phyloP scores from a whole-genome alignment of 768 basidiomycete species.

The Mycena maculata region DNA sequence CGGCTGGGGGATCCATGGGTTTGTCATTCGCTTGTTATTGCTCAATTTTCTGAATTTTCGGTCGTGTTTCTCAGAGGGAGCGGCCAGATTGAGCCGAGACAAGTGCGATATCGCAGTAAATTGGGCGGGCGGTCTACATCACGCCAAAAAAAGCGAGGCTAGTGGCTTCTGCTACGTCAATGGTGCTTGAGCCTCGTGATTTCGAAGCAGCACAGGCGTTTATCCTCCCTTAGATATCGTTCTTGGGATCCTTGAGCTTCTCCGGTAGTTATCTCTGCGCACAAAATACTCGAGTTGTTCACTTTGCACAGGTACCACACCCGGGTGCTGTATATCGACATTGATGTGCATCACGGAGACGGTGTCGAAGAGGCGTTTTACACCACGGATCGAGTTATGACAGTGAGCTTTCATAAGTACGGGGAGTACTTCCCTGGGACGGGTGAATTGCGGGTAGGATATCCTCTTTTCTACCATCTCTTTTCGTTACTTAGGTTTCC shows the following conservation, averaged over 20 bases:
- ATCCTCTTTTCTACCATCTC: constrained; percentile 10
- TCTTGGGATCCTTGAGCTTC: constrained; percentile 92
- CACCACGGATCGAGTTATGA: constrained; percentile 99
- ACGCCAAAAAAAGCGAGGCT: constrained; percentile 99
- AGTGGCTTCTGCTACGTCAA: constrained; percentile 99
- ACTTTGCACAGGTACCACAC: constrained; percentile 81
- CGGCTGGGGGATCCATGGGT: constrained; percentile 99
- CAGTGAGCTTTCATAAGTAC: constrained; percentile 97
- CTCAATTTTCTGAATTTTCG: constrained; percentile 7
- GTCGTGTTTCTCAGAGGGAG: constrained; percentile 80
- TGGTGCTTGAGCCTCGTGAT: constrained; percentile 59
- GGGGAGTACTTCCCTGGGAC: constrained; percentile 99
- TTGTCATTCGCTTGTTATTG: constrained; percentile 39
- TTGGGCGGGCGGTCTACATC: constrained; percentile 98
- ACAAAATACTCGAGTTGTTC: background rate
- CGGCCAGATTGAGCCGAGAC: constrained; percentile 92
- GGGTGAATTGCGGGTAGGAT: constrained; percentile 88
- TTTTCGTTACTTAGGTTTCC: constrained; percentile 26
- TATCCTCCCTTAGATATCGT: constrained; percentile 82
- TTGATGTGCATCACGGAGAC: constrained; percentile 98
- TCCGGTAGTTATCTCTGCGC: constrained; percentile 64
- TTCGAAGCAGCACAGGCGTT: constrained; percentile 15
- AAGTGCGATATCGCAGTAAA: constrained; percentile 99
- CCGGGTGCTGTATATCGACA: constrained; percentile 97
- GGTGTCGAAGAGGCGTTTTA: constrained; percentile 99